Conservation (phyloP, 1,284 basidiomycete species). For the Melampsora americana region DNA sequence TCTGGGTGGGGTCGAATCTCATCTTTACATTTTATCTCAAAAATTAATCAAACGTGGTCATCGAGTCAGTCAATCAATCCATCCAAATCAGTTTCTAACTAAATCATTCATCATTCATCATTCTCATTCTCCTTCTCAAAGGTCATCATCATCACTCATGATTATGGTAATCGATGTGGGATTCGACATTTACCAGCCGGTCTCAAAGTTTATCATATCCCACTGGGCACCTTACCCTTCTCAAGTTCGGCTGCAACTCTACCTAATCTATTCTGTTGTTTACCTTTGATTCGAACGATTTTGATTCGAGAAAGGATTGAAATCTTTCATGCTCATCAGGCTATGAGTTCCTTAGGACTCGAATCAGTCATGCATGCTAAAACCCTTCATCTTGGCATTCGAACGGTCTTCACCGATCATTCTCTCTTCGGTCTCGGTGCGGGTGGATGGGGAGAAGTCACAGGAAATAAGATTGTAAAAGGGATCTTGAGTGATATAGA, state of each 20-base stretch:
- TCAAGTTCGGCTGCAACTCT: constrained; percentile 66
- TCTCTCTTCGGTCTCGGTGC: constrained; percentile 94
- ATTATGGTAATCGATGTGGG: constrained; percentile 80
- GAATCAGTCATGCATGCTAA: constrained; percentile 81
- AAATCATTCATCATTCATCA: too few relatives aligned
- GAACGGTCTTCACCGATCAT: constrained; percentile 94
- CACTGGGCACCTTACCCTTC: constrained; percentile 73
- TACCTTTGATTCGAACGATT: constrained; percentile 86
- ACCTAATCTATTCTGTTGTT: constrained; percentile 86
- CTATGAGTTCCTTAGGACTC: constrained; percentile 81
- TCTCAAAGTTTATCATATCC: constrained; percentile 92
- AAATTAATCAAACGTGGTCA: constrained; percentile 79
- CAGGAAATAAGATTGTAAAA: constrained; percentile 82
- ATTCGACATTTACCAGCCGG: constrained; percentile 78
- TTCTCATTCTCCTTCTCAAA: constrained; percentile 54
- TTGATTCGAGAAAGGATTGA: constrained; percentile 80
- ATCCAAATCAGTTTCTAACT: too few relatives aligned
- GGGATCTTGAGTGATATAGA: constrained; percentile 85
- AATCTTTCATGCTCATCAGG: constrained; percentile 87
- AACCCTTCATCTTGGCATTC: constrained; percentile 57
- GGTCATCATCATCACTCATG: constrained; percentile 93
- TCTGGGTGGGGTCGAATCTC: constrained; percentile 93
- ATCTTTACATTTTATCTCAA: constrained; percentile 88
- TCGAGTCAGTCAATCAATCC: constrained; percentile 71
- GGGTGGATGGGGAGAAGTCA: constrained; percentile 82